A percentile compares a stretch with the other conserved stretches of the same genome.
Conservation (phyloP, 1,284 basidiomycete species). For the Coriolopsis trogii region DNA sequence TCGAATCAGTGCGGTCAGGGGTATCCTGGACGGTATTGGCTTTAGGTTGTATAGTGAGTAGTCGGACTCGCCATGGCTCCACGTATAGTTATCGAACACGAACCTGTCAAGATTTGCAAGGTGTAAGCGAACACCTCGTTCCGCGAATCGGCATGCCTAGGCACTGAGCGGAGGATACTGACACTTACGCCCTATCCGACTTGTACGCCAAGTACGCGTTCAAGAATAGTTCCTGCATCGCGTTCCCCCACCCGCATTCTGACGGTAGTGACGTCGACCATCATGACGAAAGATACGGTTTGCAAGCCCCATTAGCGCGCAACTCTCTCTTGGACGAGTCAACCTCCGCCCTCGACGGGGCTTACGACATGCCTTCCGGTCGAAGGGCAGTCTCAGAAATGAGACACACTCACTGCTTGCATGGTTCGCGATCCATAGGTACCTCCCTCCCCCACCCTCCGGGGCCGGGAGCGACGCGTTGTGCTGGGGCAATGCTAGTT, state of each 20-base stretch:
- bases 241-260: constrained; percentile 46
- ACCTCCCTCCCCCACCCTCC: constrained; percentile 46
- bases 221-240: constrained; percentile 45
- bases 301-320: too few species aligned
- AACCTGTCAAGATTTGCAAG: constrained; percentile 33
- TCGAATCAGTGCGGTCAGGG: constrained; percentile 36
- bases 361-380: too few species aligned
- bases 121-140: not conserved
- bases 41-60: constrained; percentile 38
- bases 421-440: constrained; percentile 52
- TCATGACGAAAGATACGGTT: constrained; percentile 5
- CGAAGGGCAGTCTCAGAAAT: not conserved
- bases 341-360: too few species aligned
- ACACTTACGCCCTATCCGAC: constrained; percentile 37
- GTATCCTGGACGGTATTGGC: constrained; percentile 39
- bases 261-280: not conserved
- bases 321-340: too few species aligned
- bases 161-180: too few species aligned
- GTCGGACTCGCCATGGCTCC: constrained; percentile 31
- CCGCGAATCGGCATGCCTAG: constrained; percentile 4
- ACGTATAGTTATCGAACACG: constrained; percentile 45
- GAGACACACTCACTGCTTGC: constrained; percentile 36
- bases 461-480: constrained; percentile 39
- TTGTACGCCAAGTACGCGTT: constrained; percentile 36
- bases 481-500: constrained; percentile 49